phyloP scores from a whole-genome alignment of 495 filamentous ascomycete genomes.

The Lasiosphaeria ovina region DNA sequence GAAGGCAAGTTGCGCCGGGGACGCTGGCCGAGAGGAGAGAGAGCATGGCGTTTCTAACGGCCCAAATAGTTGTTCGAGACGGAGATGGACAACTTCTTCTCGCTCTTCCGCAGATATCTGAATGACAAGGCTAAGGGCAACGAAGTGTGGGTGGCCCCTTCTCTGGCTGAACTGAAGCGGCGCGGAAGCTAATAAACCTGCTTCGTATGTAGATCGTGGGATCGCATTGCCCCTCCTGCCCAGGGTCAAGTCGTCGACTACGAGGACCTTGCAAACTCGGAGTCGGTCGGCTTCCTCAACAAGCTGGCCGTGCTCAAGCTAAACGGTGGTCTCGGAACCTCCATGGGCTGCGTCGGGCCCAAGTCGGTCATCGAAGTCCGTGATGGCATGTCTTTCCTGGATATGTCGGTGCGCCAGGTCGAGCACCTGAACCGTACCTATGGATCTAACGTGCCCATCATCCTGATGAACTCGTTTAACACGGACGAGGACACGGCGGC shows the following conservation, averaged over 20 bases:
- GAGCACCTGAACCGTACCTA: slow-evolving; percentile 99
- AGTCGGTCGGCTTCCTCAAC: slow-evolving; percentile 89
- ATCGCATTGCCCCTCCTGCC: slow-evolving; percentile 89
- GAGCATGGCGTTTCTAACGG: slow-evolving; percentile 15
- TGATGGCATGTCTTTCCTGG: slow-evolving; percentile 99
- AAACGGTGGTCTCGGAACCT: slow-evolving; percentile 98
- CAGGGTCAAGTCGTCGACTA: slow-evolving; percentile 92
- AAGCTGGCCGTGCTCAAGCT: slow-evolving; percentile 99
- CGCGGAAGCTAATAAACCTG: slow-evolving; percentile 23
- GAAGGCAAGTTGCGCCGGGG: slow-evolving; percentile 55
- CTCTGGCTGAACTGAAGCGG: slow-evolving; percentile 1
- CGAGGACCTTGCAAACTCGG: slow-evolving; percentile 75
- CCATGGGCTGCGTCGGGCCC: slow-evolving; percentile 98
- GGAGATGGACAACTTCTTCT: slow-evolving; percentile 99
- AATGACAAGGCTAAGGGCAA: slow-evolving; percentile 99
- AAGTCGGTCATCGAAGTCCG: slow-evolving; percentile 99
- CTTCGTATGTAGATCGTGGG: slow-evolving; percentile 60
- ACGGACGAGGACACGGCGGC: slow-evolving; percentile 96
- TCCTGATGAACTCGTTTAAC: slow-evolving; percentile 99
- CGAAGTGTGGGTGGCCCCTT: slow-evolving; percentile 56
- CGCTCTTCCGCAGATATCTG: slow-evolving; percentile 94
- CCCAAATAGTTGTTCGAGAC: slow-evolving; percentile 74
- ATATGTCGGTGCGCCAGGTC: slow-evolving; percentile 97
- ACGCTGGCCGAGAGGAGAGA: neutral
- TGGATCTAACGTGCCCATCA: slow-evolving; percentile 94